Percentiles rank a stretch among this genome's conserved stretches.
These are phyloP conservation scores for Xylaria sp. DNA, from an alignment of 2,329 filamentous ascomycete genomes.

Conservation along the genomic window DNA sequence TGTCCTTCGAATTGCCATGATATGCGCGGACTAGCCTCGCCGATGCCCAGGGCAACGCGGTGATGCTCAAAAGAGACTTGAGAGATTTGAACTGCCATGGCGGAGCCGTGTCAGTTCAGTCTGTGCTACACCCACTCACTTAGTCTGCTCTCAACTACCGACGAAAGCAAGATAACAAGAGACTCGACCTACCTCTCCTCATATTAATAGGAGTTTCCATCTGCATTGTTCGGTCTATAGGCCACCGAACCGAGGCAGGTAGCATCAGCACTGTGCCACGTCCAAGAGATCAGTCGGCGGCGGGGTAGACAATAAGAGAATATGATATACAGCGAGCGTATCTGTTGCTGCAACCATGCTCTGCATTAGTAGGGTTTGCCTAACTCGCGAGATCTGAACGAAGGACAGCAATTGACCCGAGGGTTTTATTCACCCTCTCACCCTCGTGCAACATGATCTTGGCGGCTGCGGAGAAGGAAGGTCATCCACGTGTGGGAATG, in stretches of 20 bases:
- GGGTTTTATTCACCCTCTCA: neutral
- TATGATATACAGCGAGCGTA: neutral
- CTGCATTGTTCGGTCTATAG: constrained; percentile 21
- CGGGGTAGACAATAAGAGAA: constrained; percentile 13
- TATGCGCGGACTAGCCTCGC: constrained; percentile 56
- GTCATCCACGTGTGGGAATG: neutral
- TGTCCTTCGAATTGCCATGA: constrained; percentile 59
- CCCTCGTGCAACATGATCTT: neutral
- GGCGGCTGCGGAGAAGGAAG: constrained; percentile 12
- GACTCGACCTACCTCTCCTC: constrained; percentile 27
- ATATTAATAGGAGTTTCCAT: constrained; percentile 15
- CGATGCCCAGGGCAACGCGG: constrained; percentile 56
- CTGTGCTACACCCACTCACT: neutral
- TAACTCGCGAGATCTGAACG: neutral
- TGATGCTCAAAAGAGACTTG: constrained; percentile 58
- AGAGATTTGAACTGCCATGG: constrained; percentile 54
- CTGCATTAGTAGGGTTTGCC: neutral
- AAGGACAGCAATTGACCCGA: neutral
- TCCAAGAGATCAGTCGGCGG: neutral
- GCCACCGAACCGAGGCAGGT: constrained; percentile 14
- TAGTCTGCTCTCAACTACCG: neutral
- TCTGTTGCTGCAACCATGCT: neutral
- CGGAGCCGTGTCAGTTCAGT: constrained; percentile 23
- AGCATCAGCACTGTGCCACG: neutral
- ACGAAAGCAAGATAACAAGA: neutral